Conservation (phyloP, 495 filamentous ascomycete genomes). For the Neurospora tetrasperma region DNA sequence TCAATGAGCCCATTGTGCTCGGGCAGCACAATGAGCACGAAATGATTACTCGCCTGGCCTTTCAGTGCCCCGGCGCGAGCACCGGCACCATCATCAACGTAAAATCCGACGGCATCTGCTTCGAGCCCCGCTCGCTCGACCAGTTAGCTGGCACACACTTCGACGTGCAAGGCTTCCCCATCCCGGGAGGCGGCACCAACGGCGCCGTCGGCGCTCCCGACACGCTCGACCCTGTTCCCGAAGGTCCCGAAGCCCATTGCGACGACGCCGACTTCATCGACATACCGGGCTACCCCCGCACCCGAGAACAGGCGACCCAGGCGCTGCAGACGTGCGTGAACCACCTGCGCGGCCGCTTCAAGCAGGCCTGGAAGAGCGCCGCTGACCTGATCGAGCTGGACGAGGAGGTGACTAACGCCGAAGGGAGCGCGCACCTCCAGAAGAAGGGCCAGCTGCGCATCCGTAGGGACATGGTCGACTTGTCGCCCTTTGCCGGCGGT, state of each 20-base stretch:
- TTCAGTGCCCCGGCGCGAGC: constrained; percentile 15
- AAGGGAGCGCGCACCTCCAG: not conserved
- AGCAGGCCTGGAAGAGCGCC: constrained; percentile 10
- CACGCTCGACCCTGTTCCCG: constrained; percentile 19
- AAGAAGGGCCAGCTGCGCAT: constrained; percentile 2
- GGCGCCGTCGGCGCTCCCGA: constrained; percentile 22
- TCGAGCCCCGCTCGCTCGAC: constrained; percentile 19
- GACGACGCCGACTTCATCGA: constrained; percentile 23
- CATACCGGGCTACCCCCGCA: constrained; percentile 18
- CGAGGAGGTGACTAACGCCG: not conserved
- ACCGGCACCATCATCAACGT: not conserved
- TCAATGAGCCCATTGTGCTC: constrained; percentile 17
- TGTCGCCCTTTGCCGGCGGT: constrained; percentile 8
- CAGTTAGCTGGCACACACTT: constrained; percentile 19
- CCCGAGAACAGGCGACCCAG: constrained; percentile 10
- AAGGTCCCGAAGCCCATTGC: constrained; percentile 20
- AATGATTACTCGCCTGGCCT: constrained; percentile 21
- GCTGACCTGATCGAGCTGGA: not conserved
- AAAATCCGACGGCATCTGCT: constrained; percentile 19
- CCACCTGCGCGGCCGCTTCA: constrained; percentile 20
- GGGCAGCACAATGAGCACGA: constrained; percentile 24
- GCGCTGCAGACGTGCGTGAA: constrained; percentile 16
- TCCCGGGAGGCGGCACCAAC: constrained; percentile 16
- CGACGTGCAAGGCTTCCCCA: constrained; percentile 12
- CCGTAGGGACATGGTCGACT: constrained; percentile 10